Conservation (phyloP, 257 asterid species). For the Solanum chiquidenum region DNA sequence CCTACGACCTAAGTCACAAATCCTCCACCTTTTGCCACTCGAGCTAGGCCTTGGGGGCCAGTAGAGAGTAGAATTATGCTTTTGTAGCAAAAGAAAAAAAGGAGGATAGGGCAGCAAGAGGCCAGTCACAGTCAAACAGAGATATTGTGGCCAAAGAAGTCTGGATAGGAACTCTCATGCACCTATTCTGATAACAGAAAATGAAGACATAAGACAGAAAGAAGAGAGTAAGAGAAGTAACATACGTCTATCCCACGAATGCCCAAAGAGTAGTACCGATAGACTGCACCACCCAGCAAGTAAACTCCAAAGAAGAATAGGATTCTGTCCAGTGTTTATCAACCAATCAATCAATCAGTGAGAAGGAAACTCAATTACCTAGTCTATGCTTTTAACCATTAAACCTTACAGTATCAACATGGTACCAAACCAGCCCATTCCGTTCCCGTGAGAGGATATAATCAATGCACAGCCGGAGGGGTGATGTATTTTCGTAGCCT, state of each 20-base stretch:
- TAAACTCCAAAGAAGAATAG: slow-evolving; percentile 73
- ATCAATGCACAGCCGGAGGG: slow-evolving; percentile 86
- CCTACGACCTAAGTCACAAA: too few species aligned
- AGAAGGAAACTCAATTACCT: background rate
- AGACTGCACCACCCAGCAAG: slow-evolving; percentile 64
- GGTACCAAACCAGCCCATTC: slow-evolving; percentile 83
- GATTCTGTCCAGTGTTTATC: slow-evolving; percentile 30
- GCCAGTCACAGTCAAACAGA: background rate
- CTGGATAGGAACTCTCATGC: background rate
- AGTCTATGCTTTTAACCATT: background rate
- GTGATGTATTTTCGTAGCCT: slow-evolving; percentile 73
- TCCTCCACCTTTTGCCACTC: too few species aligned
- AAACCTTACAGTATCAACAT: slow-evolving; percentile 44
- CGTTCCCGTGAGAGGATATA: slow-evolving; percentile 48
- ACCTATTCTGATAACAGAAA: background rate
- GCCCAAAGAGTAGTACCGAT: slow-evolving; percentile 64
- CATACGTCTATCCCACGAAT: slow-evolving; percentile 91
- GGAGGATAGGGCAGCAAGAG: background rate
- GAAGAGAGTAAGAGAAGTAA: slow-evolving; percentile 3
- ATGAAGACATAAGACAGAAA: background rate
- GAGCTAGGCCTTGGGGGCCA: background rate
- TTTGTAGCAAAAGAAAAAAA: background rate
- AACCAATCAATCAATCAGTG: background rate
- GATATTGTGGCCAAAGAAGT: background rate
- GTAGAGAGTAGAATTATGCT: background rate